phyloP scores from a whole-genome alignment of 1,284 basidiomycete species.

The Thelephora terrestris region DNA sequence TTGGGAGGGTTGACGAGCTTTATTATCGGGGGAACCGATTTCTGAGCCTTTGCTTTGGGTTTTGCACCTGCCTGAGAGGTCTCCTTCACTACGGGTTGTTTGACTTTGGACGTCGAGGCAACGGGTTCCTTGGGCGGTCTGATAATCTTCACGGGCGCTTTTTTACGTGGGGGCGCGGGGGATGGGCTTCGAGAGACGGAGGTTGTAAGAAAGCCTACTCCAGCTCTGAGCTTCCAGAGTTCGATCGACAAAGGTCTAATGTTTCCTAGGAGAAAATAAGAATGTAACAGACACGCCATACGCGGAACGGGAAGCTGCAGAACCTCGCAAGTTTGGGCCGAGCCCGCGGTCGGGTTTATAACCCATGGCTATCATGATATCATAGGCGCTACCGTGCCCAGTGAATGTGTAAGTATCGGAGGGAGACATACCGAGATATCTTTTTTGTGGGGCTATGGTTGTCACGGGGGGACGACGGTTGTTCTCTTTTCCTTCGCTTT shows the following conservation, averaged over 20 bases:
- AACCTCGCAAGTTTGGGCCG: constrained; percentile 13
- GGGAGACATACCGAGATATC: constrained; percentile 1
- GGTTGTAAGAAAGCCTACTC: background rate
- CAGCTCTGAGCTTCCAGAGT: background rate
- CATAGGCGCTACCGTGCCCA: constrained; percentile 9
- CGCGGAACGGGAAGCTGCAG: background rate
- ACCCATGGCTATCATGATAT: constrained; percentile 13
- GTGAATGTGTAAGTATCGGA: background rate
- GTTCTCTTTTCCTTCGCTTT: background rate
- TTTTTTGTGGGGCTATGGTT: background rate
- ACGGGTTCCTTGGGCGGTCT: no score
- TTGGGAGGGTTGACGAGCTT: background rate
- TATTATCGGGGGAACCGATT: background rate
- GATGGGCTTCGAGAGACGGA: background rate
- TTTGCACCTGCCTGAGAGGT: background rate
- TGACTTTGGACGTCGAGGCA: no score
- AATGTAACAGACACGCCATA: background rate
- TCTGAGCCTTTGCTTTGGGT: background rate
- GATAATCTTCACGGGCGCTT: no score
- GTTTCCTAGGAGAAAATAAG: background rate
- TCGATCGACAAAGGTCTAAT: background rate
- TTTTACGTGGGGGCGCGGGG: no score
- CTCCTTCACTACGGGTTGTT: no score
- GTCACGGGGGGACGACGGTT: background rate
- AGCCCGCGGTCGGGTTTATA: constrained; percentile 11